Percentiles rank a stretch among this genome's conserved stretches.
Conservation (phyloP, 345 rosid genomes). For the Balakata baccata region DNA sequence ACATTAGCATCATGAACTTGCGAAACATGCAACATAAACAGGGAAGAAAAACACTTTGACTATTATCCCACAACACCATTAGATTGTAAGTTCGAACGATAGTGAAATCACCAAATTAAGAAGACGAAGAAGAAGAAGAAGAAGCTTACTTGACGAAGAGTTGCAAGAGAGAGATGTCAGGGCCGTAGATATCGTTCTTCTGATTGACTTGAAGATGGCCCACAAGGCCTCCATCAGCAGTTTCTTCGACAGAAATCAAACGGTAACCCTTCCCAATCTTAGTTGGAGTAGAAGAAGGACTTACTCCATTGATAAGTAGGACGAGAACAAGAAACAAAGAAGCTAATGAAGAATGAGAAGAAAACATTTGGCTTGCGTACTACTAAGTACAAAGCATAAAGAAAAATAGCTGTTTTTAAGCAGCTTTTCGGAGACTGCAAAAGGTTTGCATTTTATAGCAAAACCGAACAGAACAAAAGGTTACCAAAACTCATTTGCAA, state of each 20-base stretch:
- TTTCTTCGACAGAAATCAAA: conserved; percentile 68
- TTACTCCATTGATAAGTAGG: conserved; percentile 30
- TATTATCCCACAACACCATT: too few species aligned
- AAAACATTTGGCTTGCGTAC: conserved; percentile 15
- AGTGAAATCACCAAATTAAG: not conserved
- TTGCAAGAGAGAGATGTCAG: conserved; percentile 72
- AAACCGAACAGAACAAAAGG: too few species aligned
- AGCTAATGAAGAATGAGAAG: not conserved
- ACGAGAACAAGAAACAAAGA: conserved; percentile 24
- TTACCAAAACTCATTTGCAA: too few species aligned
- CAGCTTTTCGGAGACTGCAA: not conserved
- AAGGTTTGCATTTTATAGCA: not conserved
- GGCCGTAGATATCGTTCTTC: conserved; percentile 70
- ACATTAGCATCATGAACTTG: not conserved
- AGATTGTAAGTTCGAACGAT: too few species aligned
- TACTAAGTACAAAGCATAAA: not conserved
- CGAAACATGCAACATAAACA: too few species aligned
- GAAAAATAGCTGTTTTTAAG: not conserved
- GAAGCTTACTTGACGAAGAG: conserved; percentile 72
- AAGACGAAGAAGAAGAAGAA: not conserved
- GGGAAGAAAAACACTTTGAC: too few species aligned
- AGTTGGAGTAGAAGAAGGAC: conserved; percentile 26
- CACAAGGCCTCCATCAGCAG: conserved; percentile 65
- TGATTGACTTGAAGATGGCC: conserved; percentile 80
- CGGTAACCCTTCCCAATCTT: conserved; percentile 89